A percentile compares a stretch with the other conserved stretches of the same genome.
Conservation (phyloP, 306 rosid genomes). For the Quillaja saponaria region DNA sequence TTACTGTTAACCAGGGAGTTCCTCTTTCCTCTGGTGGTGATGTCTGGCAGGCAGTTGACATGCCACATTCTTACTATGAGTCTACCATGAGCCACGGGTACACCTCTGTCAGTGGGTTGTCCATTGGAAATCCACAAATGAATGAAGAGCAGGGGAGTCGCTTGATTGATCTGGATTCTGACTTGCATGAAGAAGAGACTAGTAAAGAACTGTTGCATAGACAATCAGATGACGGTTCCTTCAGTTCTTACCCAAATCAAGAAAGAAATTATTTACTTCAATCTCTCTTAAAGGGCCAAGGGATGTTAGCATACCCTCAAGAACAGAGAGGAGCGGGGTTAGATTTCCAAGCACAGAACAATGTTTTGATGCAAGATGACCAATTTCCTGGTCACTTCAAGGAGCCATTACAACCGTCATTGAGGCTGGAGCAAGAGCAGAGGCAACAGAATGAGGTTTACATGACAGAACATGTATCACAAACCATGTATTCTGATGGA, state of each 20-base stretch:
- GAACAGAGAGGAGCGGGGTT: constrained; percentile 62
- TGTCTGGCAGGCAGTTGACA: constrained; percentile 61
- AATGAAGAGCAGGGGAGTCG: constrained; percentile 41
- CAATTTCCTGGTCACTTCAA: constrained; percentile 66
- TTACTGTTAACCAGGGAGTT: constrained; percentile 41
- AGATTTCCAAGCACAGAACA: constrained; percentile 56
- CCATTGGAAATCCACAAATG: constrained; percentile 51
- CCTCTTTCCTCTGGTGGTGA: constrained; percentile 50
- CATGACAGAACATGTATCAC: constrained; percentile 50
- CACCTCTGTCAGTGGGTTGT: constrained; percentile 46
- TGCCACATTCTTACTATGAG: constrained; percentile 70
- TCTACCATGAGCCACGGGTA: constrained; percentile 55
- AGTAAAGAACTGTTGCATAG: constrained; percentile 51
- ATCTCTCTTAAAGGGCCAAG: constrained; percentile 70
- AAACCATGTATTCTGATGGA: constrained; percentile 60
- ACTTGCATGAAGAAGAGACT: constrained; percentile 48
- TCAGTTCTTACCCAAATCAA: constrained; percentile 64
- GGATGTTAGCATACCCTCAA: constrained; percentile 54
- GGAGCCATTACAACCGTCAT: constrained; percentile 56
- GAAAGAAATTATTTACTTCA: constrained; percentile 67
- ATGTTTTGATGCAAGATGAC: constrained; percentile 47
- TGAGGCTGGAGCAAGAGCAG: constrained; percentile 59
- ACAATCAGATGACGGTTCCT: constrained; percentile 50
- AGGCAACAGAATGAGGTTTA: constrained; percentile 59
- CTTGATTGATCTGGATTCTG: constrained; percentile 60